These are phyloP conservation scores for Wickerhamomyces sydowiorum DNA, from an alignment of 805 yeast species.

Conservation along the genomic window DNA sequence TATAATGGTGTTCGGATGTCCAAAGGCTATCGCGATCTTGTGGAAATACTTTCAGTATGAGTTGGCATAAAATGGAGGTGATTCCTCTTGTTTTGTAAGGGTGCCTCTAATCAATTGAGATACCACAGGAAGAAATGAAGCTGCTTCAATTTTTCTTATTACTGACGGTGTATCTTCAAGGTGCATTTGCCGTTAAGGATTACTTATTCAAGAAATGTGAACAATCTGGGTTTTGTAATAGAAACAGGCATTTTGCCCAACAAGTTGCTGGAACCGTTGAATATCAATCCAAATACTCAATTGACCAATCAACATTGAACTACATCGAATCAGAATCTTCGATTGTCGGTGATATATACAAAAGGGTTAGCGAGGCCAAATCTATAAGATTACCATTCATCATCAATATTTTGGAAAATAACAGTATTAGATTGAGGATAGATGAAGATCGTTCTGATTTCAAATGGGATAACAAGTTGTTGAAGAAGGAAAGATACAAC, in stretches of 20 bases:
- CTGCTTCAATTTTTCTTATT: conserved; percentile 1
- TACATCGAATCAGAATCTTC: conserved; percentile 24
- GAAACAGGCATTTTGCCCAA: conserved; percentile 66
- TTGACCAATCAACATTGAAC: conserved; percentile 31
- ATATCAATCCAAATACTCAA: conserved; percentile 33
- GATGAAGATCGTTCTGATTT: conserved; percentile 50
- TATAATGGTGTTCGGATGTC: not conserved
- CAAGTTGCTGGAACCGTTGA: conserved; percentile 10
- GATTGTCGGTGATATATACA: conserved; percentile 42
- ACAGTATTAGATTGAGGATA: conserved; percentile 53
- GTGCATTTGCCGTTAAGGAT: conserved; percentile 45
- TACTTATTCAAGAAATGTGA: conserved; percentile 72
- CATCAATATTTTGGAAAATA: conserved; percentile 49
- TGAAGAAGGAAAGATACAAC: conserved; percentile 48
- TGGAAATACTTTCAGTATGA: no score
- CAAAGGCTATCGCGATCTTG: no score
- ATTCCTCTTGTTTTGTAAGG: not conserved
- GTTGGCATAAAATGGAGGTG: not conserved
- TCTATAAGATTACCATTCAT: conserved; percentile 47
- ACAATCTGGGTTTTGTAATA: conserved; percentile 75
- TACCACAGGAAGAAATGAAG: not conserved
- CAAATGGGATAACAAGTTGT: conserved; percentile 16
- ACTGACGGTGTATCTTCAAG: not conserved
- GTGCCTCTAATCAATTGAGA: no score
- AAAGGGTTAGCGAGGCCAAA: conserved; percentile 35